Base-by-base conservation (phyloP, 202 grass and related monocot genomes). In the Eragrostis tef region DNA sequence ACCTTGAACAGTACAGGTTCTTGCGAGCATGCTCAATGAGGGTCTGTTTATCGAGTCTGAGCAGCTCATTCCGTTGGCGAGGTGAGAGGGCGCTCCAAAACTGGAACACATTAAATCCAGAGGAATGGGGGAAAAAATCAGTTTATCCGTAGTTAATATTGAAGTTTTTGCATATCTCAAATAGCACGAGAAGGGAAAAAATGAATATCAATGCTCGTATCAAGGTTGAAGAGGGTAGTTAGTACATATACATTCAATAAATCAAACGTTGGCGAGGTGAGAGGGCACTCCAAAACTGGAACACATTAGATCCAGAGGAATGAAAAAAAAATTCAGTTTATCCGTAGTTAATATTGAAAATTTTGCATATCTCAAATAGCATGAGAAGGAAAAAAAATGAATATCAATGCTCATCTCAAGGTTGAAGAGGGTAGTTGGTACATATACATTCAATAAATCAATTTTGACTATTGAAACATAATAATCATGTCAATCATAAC, bases 1-100 rank as follows among this genome's bases (percentile, higher is more conserved):
- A 97, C 34, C 93, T 91, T 60, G 93, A 97, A 74, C 93, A 97
- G 79, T 97, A 93, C 7, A 93, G 69, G 56, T 97, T 97, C 79
- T 78, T 97, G 64, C 93, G 85, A 64, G 82, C 84, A 89, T 97
- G 93, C 71, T 97, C 93, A 29, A 93, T 93, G n/a, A 93, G 84
- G 36, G 90, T 83, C 36, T 93, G 93, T 52, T 97, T 97, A 87
- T 97, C 93, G 31, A 97, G 84, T 68, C 86, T 88, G 57, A 97
- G 83, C 67, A 97, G 78, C 49, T 75, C 87, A 22, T 88, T 61
- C 26, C 79, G 85, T 62, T 82, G 66, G 5, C 64, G 84, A 86
- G 79, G 86, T 11, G 90, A 80, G 57, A 97, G 43, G 64, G 88
- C 86, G 69, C 34, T 87, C 90, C 93, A 97, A 75, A 97, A 97